These are phyloP conservation scores for Vitis rupestris DNA, from an alignment of 164 flowering plant genomes.

Conservation along the genomic window DNA sequence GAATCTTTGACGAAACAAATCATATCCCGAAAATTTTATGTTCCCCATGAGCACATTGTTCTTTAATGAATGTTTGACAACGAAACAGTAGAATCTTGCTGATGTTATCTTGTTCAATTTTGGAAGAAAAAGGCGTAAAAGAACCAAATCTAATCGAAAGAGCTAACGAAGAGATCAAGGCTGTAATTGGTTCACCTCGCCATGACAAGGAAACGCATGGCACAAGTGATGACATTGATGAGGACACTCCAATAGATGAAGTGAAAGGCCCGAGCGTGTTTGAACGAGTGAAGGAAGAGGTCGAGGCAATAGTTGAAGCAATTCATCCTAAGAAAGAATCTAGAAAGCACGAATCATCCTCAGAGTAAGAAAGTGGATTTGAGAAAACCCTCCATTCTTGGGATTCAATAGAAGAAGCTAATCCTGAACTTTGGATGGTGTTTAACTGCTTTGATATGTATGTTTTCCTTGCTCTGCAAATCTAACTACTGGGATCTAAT, in stretches of 20 bases:
- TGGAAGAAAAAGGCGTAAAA: constrained; percentile 39
- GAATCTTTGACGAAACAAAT: no score
- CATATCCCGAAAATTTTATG: no score
- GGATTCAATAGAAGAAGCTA: background rate
- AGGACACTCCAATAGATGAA: constrained; percentile 51
- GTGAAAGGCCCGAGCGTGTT: constrained; percentile 68
- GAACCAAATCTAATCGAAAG: constrained; percentile 57
- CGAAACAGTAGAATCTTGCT: background rate
- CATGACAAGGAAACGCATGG: constrained; percentile 74
- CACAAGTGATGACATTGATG: constrained; percentile 59
- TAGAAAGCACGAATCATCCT: constrained; percentile 12
- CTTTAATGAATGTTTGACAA: no score
- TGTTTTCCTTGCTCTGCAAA: background rate
- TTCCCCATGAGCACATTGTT: no score
- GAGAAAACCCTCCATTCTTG: background rate
- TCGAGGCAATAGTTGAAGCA: constrained; percentile 59
- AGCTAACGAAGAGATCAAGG: constrained; percentile 53
- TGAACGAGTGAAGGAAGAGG: constrained; percentile 67
- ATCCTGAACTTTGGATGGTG: background rate
- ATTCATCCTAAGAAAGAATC: constrained; percentile 56
- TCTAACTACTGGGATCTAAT: background rate
- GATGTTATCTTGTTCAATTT: background rate
- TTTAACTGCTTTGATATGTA: background rate
- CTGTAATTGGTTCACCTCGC: constrained; percentile 31
- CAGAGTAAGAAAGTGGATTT: constrained; percentile 9